Base-by-base conservation (phyloP, 2,329 filamentous ascomycete species). In the Pleoardoris graminearum region DNA sequence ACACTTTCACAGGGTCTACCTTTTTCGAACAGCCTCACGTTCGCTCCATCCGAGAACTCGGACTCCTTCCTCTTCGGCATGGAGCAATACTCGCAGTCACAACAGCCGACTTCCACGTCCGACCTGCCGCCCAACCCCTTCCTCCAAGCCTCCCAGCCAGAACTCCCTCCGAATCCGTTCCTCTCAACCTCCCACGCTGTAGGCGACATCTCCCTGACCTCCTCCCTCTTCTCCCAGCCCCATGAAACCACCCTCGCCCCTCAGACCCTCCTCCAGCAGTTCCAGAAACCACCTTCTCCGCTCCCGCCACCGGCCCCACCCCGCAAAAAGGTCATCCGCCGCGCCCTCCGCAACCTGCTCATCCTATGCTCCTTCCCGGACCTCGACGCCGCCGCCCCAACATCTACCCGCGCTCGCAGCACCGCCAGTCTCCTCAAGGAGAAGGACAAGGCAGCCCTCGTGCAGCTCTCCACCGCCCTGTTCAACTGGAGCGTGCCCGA, bases 261-360 rank as follows among this genome's bases (percentile, higher is more conserved):
- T 1, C 59, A 65, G 47, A 50, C 55, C 22, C 60, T 67, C 8
- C 59, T 67, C 27, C 47, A 62, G 7, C 61, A 62, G 35, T 61
- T 63, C 35, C 67, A 66, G 49, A 55, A 52, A 10, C 62, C 59
- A 14, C 52, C 61, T 27, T 16, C 55, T 8, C 60, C 58, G 3
- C 63, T 63, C 7, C 43, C 54, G 5, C 68, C 61, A 14, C 64
- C 61, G 1, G 62, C 54, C 5, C 68, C 61, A n/a, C 64, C 62
- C 1, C 63, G 63, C 10, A 62, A 60, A 30, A 71, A 67, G 49
- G 62, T 76, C 12, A 76, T 79, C 55, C 79, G 78, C 63, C 71
- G 82, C 25, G 80, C 80, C 8, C 80, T 81, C 16, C 79, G 83
- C 25, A 82, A 82, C 48, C 76, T 86, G 8, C 75, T 86, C 5